phyloP scores from a whole-genome alignment of 1,284 basidiomycete genomes.

The Malassezia sympodialis region DNA sequence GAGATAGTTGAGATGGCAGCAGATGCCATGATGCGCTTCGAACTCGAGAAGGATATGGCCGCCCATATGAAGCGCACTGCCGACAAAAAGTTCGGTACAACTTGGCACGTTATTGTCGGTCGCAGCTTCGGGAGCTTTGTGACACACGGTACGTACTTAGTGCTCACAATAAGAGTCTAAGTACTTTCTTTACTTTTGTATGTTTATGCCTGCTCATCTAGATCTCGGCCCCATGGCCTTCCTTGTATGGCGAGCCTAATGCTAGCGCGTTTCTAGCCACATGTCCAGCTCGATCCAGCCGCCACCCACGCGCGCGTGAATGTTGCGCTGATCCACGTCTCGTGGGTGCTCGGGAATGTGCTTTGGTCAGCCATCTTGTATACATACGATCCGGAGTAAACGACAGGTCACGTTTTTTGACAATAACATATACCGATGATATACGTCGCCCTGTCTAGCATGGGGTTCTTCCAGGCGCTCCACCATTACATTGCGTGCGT shows the following conservation, averaged over 20 bases:
- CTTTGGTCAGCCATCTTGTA: constrained; percentile 19
- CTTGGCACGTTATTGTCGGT: constrained; percentile 96
- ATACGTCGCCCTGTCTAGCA: constrained; percentile 58
- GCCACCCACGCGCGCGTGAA: constrained; percentile 42
- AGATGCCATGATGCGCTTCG: constrained; percentile 75
- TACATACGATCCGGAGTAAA: constrained; percentile 59
- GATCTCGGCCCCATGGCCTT: constrained; percentile 46
- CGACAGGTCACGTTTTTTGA: constrained; percentile 62
- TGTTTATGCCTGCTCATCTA: constrained; percentile 21
- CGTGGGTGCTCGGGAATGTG: constrained; percentile 38
- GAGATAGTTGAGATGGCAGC: constrained; percentile 77
- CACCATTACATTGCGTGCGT: constrained; percentile 62
- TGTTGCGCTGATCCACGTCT: constrained; percentile 10
- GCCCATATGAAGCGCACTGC: constrained; percentile 96
- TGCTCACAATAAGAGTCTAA: constrained; percentile 28
- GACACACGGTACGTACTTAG: constrained; percentile 67
- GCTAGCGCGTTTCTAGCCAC: constrained; percentile 53
- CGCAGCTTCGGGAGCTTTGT: constrained; percentile 88
- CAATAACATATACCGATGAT: constrained; percentile 65
- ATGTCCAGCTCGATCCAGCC: constrained; percentile 76
- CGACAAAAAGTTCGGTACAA: constrained; percentile 77
- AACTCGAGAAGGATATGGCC: constrained; percentile 90
- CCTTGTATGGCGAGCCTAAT: constrained; percentile 43
- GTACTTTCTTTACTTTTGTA: constrained; percentile 48
- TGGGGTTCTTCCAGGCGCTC: constrained; percentile 66